Base-by-base conservation (phyloP, 768 basidiomycete species). In the Lactarius hatsudake region DNA sequence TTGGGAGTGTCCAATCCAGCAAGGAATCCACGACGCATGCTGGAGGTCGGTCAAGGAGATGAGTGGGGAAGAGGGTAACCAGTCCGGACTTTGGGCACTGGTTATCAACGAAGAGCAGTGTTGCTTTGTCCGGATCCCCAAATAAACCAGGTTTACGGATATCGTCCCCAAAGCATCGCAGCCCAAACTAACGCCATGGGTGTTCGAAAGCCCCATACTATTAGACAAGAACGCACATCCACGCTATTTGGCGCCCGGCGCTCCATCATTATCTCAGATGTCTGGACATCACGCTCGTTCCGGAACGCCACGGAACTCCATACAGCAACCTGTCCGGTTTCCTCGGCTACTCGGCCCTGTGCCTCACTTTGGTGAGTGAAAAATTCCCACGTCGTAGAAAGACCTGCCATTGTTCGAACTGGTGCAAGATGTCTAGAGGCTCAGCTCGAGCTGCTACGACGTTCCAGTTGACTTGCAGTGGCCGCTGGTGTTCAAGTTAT, bases 11-110 rank as follows among this genome's bases (percentile, higher is more conserved):
- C 28, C 59, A 23, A 18, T 8, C 23, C 54, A 34, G 42, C 30
- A 10, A 65, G 64, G 28, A 65, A 65, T 3, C 64, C 64, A 34
- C 64, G 64, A 5, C 64, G 64, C 64, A 65, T 65, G 38, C 20
- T 55, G 51, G 18, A 5, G 17, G 40, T 38, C 8, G 26, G 28
- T 59, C 34, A 20, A 53, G 12, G 53, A 54, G 53, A 26, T 43
- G 53, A 54, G 59, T 26, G 38, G 18, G 51, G 15, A 26, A 51
- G 23, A 10, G 17, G 32, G 28, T 30, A 32, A 61, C 43, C 48
- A 65, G 10, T 28, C n/a, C 51, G 64, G 64, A 65, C 40, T 65
- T 65, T 55, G 51, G 55, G n/a, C 40, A 30, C 18, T 65, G 64
- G 59, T 62, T 38, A 62, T 54, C 23, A 60, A 26, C 28, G 53